Conservation (phyloP, 108 stramenopile species). For the Pseudonitzschia delicatissima region DNA sequence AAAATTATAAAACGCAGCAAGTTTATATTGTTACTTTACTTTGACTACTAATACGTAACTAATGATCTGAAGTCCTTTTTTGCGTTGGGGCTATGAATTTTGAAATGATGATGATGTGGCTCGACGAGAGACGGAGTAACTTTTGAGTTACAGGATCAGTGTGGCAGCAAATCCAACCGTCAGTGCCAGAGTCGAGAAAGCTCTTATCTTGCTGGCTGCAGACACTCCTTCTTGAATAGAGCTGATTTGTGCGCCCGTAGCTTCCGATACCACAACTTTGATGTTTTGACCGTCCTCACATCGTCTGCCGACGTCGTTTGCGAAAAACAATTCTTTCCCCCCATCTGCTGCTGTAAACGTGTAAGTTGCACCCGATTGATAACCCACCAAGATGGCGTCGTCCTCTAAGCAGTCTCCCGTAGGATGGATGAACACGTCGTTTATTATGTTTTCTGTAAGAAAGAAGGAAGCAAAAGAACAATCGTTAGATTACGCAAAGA, state of each 20-base stretch:
- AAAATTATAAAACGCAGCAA: background rate
- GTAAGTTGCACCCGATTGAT: slow-evolving; percentile 5
- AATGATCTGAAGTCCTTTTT: background rate
- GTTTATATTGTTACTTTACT: background rate
- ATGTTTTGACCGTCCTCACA: slow-evolving; percentile 2
- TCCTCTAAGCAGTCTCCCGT: slow-evolving; percentile 10
- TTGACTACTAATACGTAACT: background rate
- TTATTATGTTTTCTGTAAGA: background rate
- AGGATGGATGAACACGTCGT: slow-evolving; percentile 27
- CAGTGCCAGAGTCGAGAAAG: background rate
- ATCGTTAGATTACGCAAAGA: too few relatives aligned
- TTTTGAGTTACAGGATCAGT: background rate
- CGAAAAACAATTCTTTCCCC: slow-evolving; percentile 20
- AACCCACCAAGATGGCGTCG: slow-evolving; percentile 18
- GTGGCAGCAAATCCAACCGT: background rate
- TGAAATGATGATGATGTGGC: background rate
- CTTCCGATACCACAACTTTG: background rate
- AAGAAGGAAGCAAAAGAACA: too few relatives aligned
- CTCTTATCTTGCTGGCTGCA: background rate
- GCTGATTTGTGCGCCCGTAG: background rate
- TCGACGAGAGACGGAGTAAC: background rate
- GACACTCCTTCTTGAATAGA: background rate
- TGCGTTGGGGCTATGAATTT: background rate
- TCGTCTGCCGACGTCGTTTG: background rate
- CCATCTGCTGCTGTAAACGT: slow-evolving; percentile 20